A percentile compares a stretch with the other conserved stretches of the same genome.
Evolutionary conservation across 768 basidiomycete genomes (phyloP).

Genomic region (Lentinula guzmanii): DNA sequence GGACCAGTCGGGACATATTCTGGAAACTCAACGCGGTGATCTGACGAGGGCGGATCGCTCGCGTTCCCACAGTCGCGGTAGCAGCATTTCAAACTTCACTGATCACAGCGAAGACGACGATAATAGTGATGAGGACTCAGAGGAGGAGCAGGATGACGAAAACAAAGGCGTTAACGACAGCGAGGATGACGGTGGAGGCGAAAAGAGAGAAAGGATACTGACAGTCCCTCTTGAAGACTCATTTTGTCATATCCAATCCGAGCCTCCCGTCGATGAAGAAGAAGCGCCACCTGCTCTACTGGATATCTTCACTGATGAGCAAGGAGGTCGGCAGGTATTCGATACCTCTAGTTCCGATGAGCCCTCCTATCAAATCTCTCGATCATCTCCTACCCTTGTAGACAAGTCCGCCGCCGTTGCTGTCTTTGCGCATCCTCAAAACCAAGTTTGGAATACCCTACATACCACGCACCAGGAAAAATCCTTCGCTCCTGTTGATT

Average conservation of each 20-base stretch:
- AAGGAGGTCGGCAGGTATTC: not conserved
- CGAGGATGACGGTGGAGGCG: constrained; percentile 25
- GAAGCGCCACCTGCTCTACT: not conserved
- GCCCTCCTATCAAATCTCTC: not conserved
- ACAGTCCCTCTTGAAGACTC: not conserved
- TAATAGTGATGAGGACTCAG: constrained; percentile 15
- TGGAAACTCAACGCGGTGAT: constrained; percentile 79
- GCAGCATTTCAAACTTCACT: constrained; percentile 31
- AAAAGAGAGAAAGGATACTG: not conserved
- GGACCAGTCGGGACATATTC: constrained; percentile 79
- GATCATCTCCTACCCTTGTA: not conserved
- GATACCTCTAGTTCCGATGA: not conserved
- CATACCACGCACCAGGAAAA: not conserved
- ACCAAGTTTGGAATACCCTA: not conserved
- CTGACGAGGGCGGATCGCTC: constrained; percentile 45
- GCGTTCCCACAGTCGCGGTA: constrained; percentile 51
- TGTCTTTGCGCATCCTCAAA: not conserved
- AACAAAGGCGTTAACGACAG: constrained; percentile 16
- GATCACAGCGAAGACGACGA: constrained; percentile 32
- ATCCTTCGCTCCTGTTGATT: not conserved
- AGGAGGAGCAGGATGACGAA: constrained; percentile 14
- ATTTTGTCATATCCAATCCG: not conserved
- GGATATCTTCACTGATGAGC: not conserved
- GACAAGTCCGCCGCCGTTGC: not conserved
- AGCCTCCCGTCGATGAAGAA: not conserved